Evolutionary conservation across 179 eudicot species (phyloP).

Genomic region (Spergularia azorica): DNA sequence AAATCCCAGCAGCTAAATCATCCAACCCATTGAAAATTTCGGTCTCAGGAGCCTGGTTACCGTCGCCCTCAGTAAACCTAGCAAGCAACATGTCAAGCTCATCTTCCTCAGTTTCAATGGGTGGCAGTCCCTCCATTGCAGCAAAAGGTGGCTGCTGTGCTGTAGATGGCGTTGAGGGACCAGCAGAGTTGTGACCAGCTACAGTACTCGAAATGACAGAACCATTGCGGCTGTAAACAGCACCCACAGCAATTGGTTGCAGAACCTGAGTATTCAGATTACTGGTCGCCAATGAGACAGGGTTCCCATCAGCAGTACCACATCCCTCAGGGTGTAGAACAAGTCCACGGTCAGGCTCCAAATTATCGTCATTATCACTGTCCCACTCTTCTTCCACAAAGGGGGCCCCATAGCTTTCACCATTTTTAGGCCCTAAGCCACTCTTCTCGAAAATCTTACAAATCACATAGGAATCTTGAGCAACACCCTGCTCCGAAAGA

Average conservation of each 20-base stretch:
- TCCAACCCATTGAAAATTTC: slow-evolving; percentile 9
- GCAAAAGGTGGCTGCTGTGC: not conserved
- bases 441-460: slow-evolving; percentile 71
- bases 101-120: slow-evolving; percentile 18
- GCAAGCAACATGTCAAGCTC: slow-evolving; percentile 20
- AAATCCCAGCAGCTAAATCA: slow-evolving; percentile 12
- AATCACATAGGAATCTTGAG: slow-evolving; percentile 58
- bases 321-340: not conserved
- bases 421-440: slow-evolving; percentile 73
- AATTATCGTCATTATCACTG: slow-evolving; percentile 32
- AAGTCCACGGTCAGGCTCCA: slow-evolving; percentile 5
- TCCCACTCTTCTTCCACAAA: slow-evolving; percentile 74
- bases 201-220: not conserved
- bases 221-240: not conserved
- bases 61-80: not conserved
- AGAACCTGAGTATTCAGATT: not conserved
- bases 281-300: not conserved
- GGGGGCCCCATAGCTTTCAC: slow-evolving; percentile 80
- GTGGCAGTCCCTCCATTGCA: not conserved
- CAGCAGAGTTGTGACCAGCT: not conserved
- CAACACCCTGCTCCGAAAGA: slow-evolving; percentile 43
- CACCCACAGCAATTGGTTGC: not conserved
- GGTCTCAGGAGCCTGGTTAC: not conserved
- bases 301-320: not conserved
- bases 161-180: not conserved